Conservation (phyloP, 495 filamentous ascomycete genomes). For the Amniculicola lignicola region DNA sequence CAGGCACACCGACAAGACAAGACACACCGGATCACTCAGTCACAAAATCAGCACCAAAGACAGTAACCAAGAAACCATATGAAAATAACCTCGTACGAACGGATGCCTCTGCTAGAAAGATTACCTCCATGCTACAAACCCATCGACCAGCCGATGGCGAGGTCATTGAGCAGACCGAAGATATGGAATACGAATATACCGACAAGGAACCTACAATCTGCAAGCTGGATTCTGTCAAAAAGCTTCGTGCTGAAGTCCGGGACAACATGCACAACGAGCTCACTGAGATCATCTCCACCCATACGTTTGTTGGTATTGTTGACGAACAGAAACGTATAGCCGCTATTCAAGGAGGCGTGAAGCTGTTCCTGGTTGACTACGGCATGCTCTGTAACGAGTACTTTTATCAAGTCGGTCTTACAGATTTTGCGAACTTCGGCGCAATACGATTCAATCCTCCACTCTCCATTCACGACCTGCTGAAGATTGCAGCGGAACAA, state of each 20-base stretch:
- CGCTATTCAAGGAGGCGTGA: conserved; percentile 89
- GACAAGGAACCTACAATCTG: conserved; percentile 66
- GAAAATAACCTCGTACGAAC: conserved; percentile 90
- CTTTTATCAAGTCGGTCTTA: conserved; percentile 95
- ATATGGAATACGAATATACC: conserved; percentile 65
- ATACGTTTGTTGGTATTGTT: conserved; percentile 91
- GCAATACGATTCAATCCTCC: conserved; percentile 74
- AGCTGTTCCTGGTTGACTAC: conserved; percentile 92
- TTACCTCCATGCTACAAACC: conserved; percentile 85
- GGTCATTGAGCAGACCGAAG: conserved; percentile 38
- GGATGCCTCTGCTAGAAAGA: conserved; percentile 86
- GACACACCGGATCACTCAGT: conserved; percentile 8
- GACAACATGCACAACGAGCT: conserved; percentile 83
- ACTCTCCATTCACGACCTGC: conserved; percentile 65
- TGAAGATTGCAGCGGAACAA: conserved; percentile 68
- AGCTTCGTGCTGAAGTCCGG: conserved; percentile 75
- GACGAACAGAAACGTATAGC: conserved; percentile 83
- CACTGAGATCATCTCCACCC: conserved; percentile 82
- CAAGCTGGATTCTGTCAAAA: conserved; percentile 74
- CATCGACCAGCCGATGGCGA: conserved; percentile 28
- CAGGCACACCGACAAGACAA: conserved; percentile 40
- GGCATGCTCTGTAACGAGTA: conserved; percentile 83
- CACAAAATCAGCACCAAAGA: conserved; percentile 42
- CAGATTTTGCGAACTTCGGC: conserved; percentile 95
- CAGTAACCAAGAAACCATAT: conserved; percentile 58